Conservation (phyloP, 2,329 filamentous ascomycete species). For the Scedosporium aurantiacum region DNA sequence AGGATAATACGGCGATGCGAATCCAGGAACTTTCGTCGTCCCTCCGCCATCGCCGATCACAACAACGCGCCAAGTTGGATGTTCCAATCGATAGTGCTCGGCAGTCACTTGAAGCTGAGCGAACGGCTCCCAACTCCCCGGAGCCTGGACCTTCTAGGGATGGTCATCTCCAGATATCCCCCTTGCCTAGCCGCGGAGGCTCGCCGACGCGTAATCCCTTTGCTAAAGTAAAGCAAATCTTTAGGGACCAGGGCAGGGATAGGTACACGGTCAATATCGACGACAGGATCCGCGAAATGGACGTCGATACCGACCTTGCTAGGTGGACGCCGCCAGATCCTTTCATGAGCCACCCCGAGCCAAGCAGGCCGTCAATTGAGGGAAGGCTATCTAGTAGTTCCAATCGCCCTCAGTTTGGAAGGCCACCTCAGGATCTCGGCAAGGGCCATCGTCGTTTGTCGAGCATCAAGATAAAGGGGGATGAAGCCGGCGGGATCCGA, state of each 20-base stretch:
- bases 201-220: conserved; percentile 54
- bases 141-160: conserved; percentile 32
- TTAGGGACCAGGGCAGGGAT: conserved; percentile 28
- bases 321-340: not conserved
- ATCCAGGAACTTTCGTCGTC: conserved; percentile 8
- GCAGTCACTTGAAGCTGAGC: not conserved
- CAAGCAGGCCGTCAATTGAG: conserved; percentile 15
- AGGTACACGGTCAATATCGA: conserved; percentile 1
- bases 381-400: conserved; percentile 26
- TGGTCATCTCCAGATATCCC: conserved; percentile 44
- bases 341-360: not conserved
- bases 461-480: conserved; percentile 30
- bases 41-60: conserved; percentile 15
- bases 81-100: conserved; percentile 22
- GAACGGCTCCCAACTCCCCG: conserved; percentile 34
- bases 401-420: conserved; percentile 26
- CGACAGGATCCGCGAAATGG: conserved; percentile 1
- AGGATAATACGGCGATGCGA: conserved; percentile 17
- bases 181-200: conserved; percentile 47
- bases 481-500: conserved; percentile 37
- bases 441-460: conserved; percentile 37
- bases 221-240: conserved; percentile 42
- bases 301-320: not conserved
- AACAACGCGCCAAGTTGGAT: conserved; percentile 36
- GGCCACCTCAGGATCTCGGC: conserved; percentile 22